A percentile compares a stretch with the other conserved stretches of the same genome.
phyloP scores from a whole-genome alignment of 2,329 filamentous ascomycete species.

The Spiromastix sp. region DNA sequence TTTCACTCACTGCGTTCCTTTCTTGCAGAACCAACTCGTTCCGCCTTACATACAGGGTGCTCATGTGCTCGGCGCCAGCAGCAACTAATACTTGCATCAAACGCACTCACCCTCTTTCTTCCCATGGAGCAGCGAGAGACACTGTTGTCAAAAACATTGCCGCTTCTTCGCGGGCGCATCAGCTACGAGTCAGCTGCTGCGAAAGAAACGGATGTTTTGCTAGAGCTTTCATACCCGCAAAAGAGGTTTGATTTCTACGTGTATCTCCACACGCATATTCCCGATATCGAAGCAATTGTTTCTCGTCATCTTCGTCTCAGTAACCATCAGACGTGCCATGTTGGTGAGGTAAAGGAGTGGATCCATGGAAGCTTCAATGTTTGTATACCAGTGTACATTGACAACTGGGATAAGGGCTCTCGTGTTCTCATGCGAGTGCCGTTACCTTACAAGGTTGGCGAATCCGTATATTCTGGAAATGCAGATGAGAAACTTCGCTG shows the following conservation, averaged over 20 bases:
- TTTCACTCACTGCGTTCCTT: too few species aligned
- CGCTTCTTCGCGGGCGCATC: too few species aligned
- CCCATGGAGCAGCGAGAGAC: too few species aligned
- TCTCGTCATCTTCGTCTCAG: slow-evolving; percentile 7
- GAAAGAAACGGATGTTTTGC: neutral
- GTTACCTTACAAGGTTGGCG: slow-evolving; percentile 3
- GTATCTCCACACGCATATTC: slow-evolving; percentile 2
- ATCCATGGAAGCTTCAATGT: slow-evolving; percentile 10
- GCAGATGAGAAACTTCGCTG: too few species aligned
- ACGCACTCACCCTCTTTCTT: too few species aligned
- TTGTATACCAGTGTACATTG: slow-evolving; percentile 6
- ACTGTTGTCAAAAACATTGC: too few species aligned
- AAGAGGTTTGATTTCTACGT: slow-evolving; percentile 1
- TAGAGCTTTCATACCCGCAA: neutral
- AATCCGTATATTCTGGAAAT: slow-evolving; percentile 3
- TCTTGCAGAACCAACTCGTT: too few species aligned
- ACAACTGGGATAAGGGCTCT: neutral
- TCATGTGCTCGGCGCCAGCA: too few species aligned
- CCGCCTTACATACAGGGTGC: too few species aligned
- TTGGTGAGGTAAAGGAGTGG: slow-evolving; percentile 6
- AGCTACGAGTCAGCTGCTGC: neutral
- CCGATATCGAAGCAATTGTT: slow-evolving; percentile 4
- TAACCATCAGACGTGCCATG: slow-evolving; percentile 4
- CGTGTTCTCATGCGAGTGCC: slow-evolving; percentile 1
- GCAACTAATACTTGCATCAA: too few species aligned